Base-by-base conservation (phyloP, 176 grass and related monocot genomes). In the Alopecurus myosuroides region DNA sequence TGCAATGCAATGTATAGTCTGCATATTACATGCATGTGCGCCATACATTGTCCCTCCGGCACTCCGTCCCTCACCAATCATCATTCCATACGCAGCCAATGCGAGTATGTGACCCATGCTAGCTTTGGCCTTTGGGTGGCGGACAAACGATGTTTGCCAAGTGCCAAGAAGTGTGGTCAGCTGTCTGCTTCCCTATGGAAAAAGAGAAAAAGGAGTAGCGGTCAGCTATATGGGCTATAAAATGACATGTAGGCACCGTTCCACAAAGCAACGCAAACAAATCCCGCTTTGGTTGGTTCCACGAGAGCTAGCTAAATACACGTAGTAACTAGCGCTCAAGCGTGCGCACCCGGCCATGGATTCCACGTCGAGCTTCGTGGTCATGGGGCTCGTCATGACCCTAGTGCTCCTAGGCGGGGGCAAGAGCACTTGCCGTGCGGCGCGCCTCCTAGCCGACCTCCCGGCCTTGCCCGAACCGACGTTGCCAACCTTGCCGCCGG, bases 361-460 rank as follows among this genome's bases (percentile, higher is more conserved):
- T 30, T 84, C 78, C 75, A 31, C 53, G 4, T 74, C 74, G 20
- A 62, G 65, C 73, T 69, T 78, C 78, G 12, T 77, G 11, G 44
- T 73, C 67, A 15, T 70, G 41, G 51, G 30, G 35, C 68, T 90
- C 58, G 81, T 68, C 80, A 31, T 29, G 37, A 39, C 84, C 50
- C 17, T 64, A 25, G 0, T 88, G 3, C 49, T 83, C 82, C 19
- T 41, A 11, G 26, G 79, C 82, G 30, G 52, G 61, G 9, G 23
- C 3, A 3, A 10, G n/a, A 35, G 3, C 72, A 64, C 58, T 2
- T 83, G 85, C 65, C 36, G 80, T 4, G 77, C 81, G 8, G 70
- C 91, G 15, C 87, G 87, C 76, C 63, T 23, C 74, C 91, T 89
- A 18, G 60, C 51, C 4, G 85, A 81, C 23, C 12, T 70, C 9